Evolutionary conservation across 2,329 filamentous ascomycete genomes (phyloP).

Genomic region (Fusarium torreyae): DNA sequence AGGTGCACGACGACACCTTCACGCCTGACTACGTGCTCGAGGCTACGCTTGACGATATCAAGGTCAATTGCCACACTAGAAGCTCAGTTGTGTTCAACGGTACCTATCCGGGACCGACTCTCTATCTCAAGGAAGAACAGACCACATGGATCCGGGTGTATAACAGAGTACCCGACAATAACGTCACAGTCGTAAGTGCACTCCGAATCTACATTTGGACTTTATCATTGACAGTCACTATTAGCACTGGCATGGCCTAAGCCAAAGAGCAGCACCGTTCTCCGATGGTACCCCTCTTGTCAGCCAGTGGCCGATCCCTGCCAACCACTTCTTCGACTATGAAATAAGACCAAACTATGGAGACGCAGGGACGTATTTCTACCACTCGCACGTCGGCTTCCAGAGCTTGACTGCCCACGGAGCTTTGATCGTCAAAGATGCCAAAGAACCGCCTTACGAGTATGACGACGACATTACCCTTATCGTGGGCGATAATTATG

Average conservation of each 20-base stretch:
- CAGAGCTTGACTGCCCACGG: conserved; percentile 73
- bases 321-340: conserved; percentile 76
- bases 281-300: conserved; percentile 74
- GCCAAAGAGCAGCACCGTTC: conserved; percentile 71
- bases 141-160: conserved; percentile 41
- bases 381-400: conserved; percentile 77
- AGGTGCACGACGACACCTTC: conserved; percentile 23
- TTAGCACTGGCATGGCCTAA: conserved; percentile 78
- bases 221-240: not conserved
- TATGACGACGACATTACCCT: conserved; percentile 74
- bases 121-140: conserved; percentile 25
- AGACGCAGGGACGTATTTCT: conserved; percentile 76
- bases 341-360: conserved; percentile 68
- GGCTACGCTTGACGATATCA: conserved; percentile 18
- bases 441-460: conserved; percentile 66
- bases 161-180: conserved; percentile 18
- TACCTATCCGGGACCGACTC: conserved; percentile 20
- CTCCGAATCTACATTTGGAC: rapidly evolving
- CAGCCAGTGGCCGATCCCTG: conserved; percentile 76
- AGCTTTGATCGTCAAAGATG: conserved; percentile 65
- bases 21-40: conserved; percentile 33
- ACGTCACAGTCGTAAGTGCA: conserved; percentile 37
- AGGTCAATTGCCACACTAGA: conserved; percentile 26
- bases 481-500: conserved; percentile 69
- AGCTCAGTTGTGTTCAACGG: conserved; percentile 27